These are phyloP conservation scores for Pichia kluyveri DNA, from an alignment of 805 yeast species.

Conservation along the genomic window DNA sequence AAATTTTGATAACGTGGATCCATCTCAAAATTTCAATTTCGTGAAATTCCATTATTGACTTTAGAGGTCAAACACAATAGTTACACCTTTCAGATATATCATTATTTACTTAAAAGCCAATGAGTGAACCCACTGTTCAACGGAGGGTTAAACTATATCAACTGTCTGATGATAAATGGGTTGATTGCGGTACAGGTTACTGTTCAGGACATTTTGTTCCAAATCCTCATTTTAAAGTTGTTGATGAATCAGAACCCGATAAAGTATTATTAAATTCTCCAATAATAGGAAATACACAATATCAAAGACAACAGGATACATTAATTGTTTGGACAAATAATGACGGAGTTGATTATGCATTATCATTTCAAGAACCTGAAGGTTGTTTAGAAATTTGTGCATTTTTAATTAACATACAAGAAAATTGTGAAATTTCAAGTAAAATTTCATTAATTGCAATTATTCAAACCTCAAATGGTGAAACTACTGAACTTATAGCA, in stretches of 20 bases:
- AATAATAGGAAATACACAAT: constrained; percentile 70
- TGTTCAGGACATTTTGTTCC: constrained; percentile 61
- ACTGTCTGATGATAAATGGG: constrained; percentile 76
- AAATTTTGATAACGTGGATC: too few relatives aligned
- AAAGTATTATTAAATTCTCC: constrained; percentile 54
- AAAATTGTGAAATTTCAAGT: constrained; percentile 43
- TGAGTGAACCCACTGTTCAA: not conserved
- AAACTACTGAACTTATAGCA: constrained; percentile 65
- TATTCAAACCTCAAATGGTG: constrained; percentile 35
- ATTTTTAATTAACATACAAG: constrained; percentile 63
- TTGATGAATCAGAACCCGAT: constrained; percentile 54
- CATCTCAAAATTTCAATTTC: too few relatives aligned
- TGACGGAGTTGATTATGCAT: constrained; percentile 66
- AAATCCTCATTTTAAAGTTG: constrained; percentile 58
- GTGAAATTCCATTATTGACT: too few relatives aligned
- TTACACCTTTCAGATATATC: too few relatives aligned
- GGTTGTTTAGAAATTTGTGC: constrained; percentile 84
- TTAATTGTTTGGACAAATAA: constrained; percentile 88
- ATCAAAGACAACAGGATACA: constrained; percentile 91
- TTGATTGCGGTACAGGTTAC: constrained; percentile 87
- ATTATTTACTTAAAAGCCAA: not conserved
- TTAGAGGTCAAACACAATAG: too few relatives aligned
- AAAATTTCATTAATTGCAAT: constrained; percentile 70
- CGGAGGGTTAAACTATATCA: constrained; percentile 58
- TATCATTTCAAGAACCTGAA: constrained; percentile 84